Evolutionary conservation across 2,329 filamentous ascomycete species (phyloP).

Genomic region (Cladosporium sp.): DNA sequence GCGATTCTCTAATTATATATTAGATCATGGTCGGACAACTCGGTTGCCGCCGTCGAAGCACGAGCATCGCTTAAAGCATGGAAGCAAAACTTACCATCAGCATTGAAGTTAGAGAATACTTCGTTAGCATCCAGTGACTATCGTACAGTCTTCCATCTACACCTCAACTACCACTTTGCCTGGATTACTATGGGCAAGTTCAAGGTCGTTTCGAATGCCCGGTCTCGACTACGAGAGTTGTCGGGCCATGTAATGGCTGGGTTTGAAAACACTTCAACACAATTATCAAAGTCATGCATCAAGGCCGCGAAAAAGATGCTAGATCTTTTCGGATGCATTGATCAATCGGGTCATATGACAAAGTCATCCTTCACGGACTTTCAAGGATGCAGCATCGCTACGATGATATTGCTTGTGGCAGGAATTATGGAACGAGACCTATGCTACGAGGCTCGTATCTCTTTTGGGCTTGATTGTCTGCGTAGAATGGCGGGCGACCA

Average conservation of each 20-base stretch:
- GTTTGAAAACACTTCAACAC: neutral
- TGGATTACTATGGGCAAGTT: conserved; percentile 10
- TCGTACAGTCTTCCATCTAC: conserved; percentile 7
- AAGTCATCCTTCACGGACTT: conserved; percentile 12
- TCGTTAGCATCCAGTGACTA: neutral
- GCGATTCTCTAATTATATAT: neutral
- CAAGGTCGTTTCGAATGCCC: neutral
- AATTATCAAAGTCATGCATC: neutral
- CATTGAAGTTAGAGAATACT: neutral
- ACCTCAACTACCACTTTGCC: conserved; percentile 10
- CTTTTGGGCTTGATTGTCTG: conserved; percentile 6
- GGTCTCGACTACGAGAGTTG: neutral
- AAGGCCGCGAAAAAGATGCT: conserved; percentile 12
- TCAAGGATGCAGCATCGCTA: conserved; percentile 12
- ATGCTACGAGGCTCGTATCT: neutral
- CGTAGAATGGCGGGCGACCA: conserved; percentile 1
- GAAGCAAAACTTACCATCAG: conserved; percentile 1
- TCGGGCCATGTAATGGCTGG: neutral
- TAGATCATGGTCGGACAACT: neutral
- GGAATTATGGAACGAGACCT: conserved; percentile 4
- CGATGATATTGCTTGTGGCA: conserved; percentile 6
- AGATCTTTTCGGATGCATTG: neutral
- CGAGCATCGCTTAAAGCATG: neutral
- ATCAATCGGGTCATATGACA: neutral
- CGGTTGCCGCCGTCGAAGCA: neutral